Percentiles rank a stretch among this genome's conserved stretches.
Evolutionary conservation across 2,329 filamentous ascomycete genomes (phyloP).

Genomic region (Cladosporium sp.): DNA sequence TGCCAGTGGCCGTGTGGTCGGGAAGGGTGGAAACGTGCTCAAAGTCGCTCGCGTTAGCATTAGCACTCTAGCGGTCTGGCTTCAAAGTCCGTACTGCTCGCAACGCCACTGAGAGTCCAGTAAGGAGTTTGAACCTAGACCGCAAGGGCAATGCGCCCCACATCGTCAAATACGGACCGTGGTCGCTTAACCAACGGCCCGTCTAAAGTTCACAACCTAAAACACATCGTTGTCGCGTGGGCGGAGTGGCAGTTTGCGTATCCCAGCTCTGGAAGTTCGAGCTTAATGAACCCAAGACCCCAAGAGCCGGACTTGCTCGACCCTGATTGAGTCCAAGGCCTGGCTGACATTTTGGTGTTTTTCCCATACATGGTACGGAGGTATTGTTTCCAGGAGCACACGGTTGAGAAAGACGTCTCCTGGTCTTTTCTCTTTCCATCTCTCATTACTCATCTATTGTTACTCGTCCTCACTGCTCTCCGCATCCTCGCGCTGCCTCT

Average conservation of each 20-base stretch:
- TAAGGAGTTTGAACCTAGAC: no score
- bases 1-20: background rate
- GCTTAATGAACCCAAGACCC: slow-evolving; percentile 9
- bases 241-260: background rate
- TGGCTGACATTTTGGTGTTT: background rate
- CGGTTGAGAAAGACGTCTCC: background rate
- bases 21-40: slow-evolving; percentile 7
- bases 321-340: slow-evolving; percentile 1
- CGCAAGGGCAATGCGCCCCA: background rate
- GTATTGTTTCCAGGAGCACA: background rate
- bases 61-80: no score
- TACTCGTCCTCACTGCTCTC: slow-evolving; percentile 27
- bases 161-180: no score
- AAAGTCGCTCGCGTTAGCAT: slow-evolving; percentile 1
- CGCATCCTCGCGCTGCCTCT: slow-evolving; percentile 40
- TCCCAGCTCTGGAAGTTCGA: slow-evolving; percentile 6
- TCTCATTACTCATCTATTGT: background rate
- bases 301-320: background rate
- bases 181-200: no score
- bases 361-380: background rate
- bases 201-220: background rate
- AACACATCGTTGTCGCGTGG: slow-evolving; percentile 12
- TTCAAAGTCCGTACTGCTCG: no score
- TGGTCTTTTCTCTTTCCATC: background rate
- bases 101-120: no score